Evolutionary conservation across 2,329 filamentous ascomycete species (phyloP), one percentile per base, ranked within the genome.

Genomic region (Shiraia sp.): DNA sequence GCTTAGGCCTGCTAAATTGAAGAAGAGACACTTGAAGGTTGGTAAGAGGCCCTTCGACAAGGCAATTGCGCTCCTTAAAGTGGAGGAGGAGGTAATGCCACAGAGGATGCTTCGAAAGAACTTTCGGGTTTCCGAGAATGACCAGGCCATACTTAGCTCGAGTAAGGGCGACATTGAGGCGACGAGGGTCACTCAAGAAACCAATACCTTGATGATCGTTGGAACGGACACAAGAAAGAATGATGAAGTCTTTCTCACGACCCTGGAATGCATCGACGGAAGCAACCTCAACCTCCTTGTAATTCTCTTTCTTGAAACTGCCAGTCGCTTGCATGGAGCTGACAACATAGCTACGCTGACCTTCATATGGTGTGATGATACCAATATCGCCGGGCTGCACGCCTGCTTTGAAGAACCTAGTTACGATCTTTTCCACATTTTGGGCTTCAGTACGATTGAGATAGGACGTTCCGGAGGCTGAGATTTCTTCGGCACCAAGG

Each of bases 131-230:
- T 51, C 93, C 93, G 7, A 99, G 83, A 63, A 99, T 96, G 46
- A 96, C 93, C 23, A 97, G 77, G 44, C 93, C 93, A 62, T 92
- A 99, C 72, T 96, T 97, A 49, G 93, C 93, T 75, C 93, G 89
- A 36, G 93, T 99, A 54, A 99, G 80, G 27, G 92, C 93, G 15
- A 99, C 93, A 65, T 99, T 99, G 61, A 99, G 83, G 78, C 93
- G 92, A 54, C 93, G 89, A 37, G 93, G 93, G 59, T 99, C 93
- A 47, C 91, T 97, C 77, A 99, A 77, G 82, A 99, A 99, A 73
- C 93, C 93, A 60, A 99, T 99, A 55, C 93, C 93, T 70, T 99
- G 93, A 69, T 97, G 95, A 61, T 99, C 93, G 68, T 99, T 99
- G 66, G 92, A 97, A 66, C 93, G 89, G 36, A 99, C 93, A 65